Percentiles rank a stretch among this genome's conserved stretches.
Evolutionary conservation across 495 filamentous ascomycete species (phyloP).

Genomic region (Penicillium fimorum): DNA sequence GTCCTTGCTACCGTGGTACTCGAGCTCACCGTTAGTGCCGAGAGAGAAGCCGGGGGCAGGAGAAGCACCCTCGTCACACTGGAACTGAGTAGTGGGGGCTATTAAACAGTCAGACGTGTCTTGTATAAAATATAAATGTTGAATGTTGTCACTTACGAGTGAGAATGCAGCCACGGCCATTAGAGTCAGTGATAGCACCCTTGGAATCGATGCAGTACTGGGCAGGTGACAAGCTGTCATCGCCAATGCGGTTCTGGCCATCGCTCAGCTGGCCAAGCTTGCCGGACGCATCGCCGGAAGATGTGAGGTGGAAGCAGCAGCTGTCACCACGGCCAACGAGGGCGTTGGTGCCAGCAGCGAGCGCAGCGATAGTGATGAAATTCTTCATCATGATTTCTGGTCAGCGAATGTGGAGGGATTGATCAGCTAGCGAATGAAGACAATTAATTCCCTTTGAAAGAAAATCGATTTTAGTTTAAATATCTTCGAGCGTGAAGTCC

Average conservation of each 20-base stretch:
- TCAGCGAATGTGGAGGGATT: slow-evolving; percentile 2
- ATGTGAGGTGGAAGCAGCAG: slow-evolving; percentile 53
- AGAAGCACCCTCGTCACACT: slow-evolving; percentile 58
- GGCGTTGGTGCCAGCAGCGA: slow-evolving; percentile 41
- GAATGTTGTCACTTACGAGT: slow-evolving; percentile 40
- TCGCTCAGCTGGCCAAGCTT: slow-evolving; percentile 52
- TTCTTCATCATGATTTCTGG: slow-evolving; percentile 29
- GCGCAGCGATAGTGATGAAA: slow-evolving; percentile 34
- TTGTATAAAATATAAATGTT: slow-evolving; percentile 6
- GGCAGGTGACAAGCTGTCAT: slow-evolving; percentile 34
- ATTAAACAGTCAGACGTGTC: slow-evolving; percentile 13
- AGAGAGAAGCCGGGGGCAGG: slow-evolving; percentile 50
- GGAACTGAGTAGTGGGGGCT: slow-evolving; percentile 60
- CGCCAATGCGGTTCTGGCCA: slow-evolving; percentile 55
- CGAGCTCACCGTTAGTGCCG: slow-evolving; percentile 45
- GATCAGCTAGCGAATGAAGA: slow-evolving; percentile 18
- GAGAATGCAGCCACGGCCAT: slow-evolving; percentile 56
- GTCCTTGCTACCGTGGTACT: slow-evolving; percentile 38
- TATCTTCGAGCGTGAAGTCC: too few relatives aligned
- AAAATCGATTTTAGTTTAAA: not conserved
- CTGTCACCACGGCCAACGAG: slow-evolving; percentile 37
- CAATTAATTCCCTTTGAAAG: not conserved
- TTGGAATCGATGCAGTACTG: slow-evolving; percentile 47
- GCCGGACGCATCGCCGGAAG: slow-evolving; percentile 47
- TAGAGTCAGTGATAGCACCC: slow-evolving; percentile 51